Evolutionary conservation across 2,329 filamentous ascomycete species (phyloP).

Genomic region (Penicillium sp.): DNA sequence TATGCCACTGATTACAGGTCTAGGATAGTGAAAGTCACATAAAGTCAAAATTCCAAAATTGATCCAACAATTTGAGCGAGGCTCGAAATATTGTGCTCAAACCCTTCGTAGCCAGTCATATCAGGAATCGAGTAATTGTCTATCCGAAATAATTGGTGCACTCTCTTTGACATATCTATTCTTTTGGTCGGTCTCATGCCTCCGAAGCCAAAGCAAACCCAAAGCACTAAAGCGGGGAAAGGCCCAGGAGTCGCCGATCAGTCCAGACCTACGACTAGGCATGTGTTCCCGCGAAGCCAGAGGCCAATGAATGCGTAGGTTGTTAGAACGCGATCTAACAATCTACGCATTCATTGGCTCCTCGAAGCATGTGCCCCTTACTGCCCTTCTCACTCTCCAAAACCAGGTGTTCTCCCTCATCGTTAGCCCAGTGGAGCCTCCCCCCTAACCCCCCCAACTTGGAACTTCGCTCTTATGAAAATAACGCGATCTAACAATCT

Average conservation of each 20-base stretch:
- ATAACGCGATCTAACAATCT: neutral
- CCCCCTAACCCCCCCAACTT: neutral
- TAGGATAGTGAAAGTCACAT: no score
- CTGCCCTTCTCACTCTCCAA: neutral
- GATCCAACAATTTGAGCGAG: neutral
- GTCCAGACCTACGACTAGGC: neutral
- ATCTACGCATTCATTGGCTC: neutral
- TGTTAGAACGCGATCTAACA: neutral
- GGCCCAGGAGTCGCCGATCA: neutral
- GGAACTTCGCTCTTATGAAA: neutral
- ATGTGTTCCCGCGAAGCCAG: neutral
- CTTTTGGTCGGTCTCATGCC: neutral
- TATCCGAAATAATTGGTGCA: neutral
- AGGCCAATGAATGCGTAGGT: neutral
- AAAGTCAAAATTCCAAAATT: neutral
- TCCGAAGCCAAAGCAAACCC: neutral
- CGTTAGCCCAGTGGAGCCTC: neutral
- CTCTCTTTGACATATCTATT: neutral
- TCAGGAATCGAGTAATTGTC: neutral
- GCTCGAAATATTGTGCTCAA: neutral
- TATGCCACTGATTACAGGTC: no score
- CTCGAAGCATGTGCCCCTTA: neutral
- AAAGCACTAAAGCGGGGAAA: neutral
- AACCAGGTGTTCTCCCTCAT: neutral
- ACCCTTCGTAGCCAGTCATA: neutral